phyloP scores from a whole-genome alignment of 768 basidiomycete species.

The Paxillus ammoniavirescens region DNA sequence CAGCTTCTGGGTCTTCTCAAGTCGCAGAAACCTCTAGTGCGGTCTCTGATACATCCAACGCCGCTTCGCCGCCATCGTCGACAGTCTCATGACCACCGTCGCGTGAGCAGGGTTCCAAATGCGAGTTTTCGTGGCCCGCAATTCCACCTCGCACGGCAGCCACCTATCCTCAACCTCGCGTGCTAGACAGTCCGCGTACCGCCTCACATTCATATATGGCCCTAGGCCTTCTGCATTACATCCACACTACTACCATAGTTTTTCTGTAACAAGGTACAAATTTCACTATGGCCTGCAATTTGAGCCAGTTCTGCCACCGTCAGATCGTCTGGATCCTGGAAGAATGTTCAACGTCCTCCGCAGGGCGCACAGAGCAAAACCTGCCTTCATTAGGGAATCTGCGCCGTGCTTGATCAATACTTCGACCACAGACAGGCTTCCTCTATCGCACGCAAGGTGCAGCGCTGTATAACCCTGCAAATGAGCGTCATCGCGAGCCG shows the following conservation, averaged over 20 bases:
- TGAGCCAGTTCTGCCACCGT: constrained; percentile 60
- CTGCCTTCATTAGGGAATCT: constrained; percentile 61
- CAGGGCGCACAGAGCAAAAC: constrained; percentile 4
- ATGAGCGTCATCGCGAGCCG: constrained; percentile 3
- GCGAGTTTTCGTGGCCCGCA: not conserved
- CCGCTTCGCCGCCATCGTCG: not conserved
- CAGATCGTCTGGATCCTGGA: constrained; percentile 66
- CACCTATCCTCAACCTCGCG: not conserved
- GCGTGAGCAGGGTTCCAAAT: not conserved
- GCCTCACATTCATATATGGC: not conserved
- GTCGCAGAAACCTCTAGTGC: not conserved
- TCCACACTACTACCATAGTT: constrained; percentile 15
- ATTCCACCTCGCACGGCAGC: not conserved
- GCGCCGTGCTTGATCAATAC: constrained; percentile 65
- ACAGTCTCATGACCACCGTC: constrained; percentile 10
- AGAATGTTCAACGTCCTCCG: constrained; percentile 2
- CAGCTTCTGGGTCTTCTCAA: constrained; percentile 5
- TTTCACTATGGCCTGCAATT: constrained; percentile 53
- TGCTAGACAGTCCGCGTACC: not conserved
- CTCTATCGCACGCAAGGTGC: constrained; percentile 86
- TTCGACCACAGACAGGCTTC: constrained; percentile 54
- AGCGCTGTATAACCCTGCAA: constrained; percentile 83
- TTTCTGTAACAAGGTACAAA: constrained; percentile 36
- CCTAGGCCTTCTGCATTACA: not conserved
- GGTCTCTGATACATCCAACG: not conserved